A percentile compares a stretch with the other conserved stretches of the same genome.
Conservation (phyloP, 2,329 filamentous ascomycete genomes). For the Aureobasidium sp. region DNA sequence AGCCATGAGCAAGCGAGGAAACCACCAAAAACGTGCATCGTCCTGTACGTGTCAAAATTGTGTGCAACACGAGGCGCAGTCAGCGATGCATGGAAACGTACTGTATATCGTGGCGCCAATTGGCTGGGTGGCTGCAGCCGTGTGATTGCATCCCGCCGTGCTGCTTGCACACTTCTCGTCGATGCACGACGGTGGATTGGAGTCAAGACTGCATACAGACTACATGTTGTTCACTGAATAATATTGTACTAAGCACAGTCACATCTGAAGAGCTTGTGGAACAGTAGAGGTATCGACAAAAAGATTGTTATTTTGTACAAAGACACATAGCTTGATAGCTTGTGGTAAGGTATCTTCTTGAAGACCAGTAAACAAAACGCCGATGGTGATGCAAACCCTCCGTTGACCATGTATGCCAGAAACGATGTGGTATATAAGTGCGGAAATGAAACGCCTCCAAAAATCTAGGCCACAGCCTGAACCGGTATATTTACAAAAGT, state of each 20-base stretch:
- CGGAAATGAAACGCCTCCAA: neutral
- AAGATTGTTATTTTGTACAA: conserved; percentile 5
- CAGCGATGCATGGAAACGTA: neutral
- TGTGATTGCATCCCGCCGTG: conserved; percentile 5
- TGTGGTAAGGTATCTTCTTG: neutral
- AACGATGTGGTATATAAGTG: conserved; percentile 11
- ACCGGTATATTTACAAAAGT: conserved; percentile 13
- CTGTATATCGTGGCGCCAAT: conserved; percentile 3
- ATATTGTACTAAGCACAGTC: neutral
- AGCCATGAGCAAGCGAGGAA: neutral
- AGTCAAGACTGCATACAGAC: neutral
- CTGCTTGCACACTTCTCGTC: conserved; percentile 7
- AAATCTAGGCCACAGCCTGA: conserved; percentile 4
- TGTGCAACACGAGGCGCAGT: conserved; percentile 13
- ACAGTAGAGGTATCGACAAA: neutral
- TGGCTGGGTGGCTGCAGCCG: conserved; percentile 12
- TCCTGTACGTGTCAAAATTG: conserved; percentile 9
- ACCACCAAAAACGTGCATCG: neutral
- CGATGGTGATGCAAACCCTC: conserved; percentile 9
- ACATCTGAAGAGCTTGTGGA: neutral
- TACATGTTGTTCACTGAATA: neutral
- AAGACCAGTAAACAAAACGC: neutral
- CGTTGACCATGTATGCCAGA: neutral
- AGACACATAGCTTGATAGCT: neutral
- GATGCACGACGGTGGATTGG: neutral